Conservation (phyloP, 2,329 filamentous ascomycete species). For the Stemphylium lycopersici region DNA sequence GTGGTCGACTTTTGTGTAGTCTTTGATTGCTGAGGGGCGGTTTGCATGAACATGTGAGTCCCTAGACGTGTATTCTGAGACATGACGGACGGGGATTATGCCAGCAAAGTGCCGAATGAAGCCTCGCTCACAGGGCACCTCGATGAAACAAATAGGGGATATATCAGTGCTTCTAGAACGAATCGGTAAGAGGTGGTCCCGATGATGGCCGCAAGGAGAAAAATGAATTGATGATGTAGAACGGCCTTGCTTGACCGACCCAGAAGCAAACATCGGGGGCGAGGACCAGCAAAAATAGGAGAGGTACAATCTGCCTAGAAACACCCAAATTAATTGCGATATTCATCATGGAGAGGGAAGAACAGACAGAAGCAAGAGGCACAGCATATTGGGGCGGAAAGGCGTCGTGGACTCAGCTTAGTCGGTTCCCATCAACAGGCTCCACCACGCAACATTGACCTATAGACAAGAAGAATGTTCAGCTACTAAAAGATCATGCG, state of each 20-base stretch:
- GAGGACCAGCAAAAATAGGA: constrained; percentile 3
- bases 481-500: constrained; percentile 1
- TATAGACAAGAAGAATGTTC: constrained; percentile 7
- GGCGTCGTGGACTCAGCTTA: constrained; percentile 14
- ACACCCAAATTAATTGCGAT: constrained; percentile 8
- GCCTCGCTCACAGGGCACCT: constrained; percentile 18
- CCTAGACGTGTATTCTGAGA: constrained; percentile 26
- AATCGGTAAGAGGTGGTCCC: neutral
- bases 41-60: constrained; percentile 23
- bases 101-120: constrained; percentile 21
- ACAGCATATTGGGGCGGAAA: constrained; percentile 22
- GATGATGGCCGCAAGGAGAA: constrained; percentile 2
- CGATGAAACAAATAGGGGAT: constrained; percentile 18
- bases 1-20: constrained; percentile 22
- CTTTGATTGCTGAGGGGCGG: constrained; percentile 19
- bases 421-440: constrained; percentile 2
- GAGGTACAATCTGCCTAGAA: constrained; percentile 9
- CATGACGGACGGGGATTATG: constrained; percentile 27
- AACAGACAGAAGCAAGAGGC: constrained; percentile 16
- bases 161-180: constrained; percentile 1
- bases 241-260: neutral
- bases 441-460: constrained; percentile 12
- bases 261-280: constrained; percentile 4
- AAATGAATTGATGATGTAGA: neutral
- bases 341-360: constrained; percentile 10